Evolutionary conservation across 108 stramenopile genomes (phyloP), one percentile per base, ranked within the genome.

Genomic region (Skeletonema tropicum): DNA sequence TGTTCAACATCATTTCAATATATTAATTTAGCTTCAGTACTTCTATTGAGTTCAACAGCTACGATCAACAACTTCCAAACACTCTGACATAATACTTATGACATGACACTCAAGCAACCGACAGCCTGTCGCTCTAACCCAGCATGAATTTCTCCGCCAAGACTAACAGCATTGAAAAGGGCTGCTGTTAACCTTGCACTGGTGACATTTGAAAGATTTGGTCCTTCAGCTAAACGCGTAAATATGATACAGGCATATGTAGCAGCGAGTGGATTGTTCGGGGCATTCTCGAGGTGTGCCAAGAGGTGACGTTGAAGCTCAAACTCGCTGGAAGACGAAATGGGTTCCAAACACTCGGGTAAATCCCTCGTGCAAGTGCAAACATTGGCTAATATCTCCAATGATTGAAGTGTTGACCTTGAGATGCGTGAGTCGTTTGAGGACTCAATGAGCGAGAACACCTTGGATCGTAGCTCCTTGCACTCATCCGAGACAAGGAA

Each of bases 371-470:
- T 23, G 12, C 49, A 65, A 10, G 35, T 32, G 23, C 64, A 25
- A 14, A 59, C 48, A 58, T 74, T 74, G 25, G 73, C 64, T 57
- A 74, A 74, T 58, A 74, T 59, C 36, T 74, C 73, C 23, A 55
- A 55, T 8, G 52, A 21, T 57, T 74, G 64, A n/a, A 74, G 64
- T 29, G 35, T 74, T 21, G 48, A 57, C 52, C 42, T 32, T 46
- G 38, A 35, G 11, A 12, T 32, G n/a, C 59, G 10, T 21, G 30
- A 5, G 23, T 17, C 12, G 8, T 26, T 32, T 17, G 26, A 26
- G 58, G 19, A 33, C 31, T 17, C 61, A 38, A 62, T 33, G 11
- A 36, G 61, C 21, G 48, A 66, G 57, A 66, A 65, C 1, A 74
- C 36, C 21, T 31, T 49, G n/a, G 64, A 45, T 6, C 73, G 64